Evolutionary conservation across 805 yeast species (phyloP).

Genomic region (Saccharomycodes ludwigii): DNA sequence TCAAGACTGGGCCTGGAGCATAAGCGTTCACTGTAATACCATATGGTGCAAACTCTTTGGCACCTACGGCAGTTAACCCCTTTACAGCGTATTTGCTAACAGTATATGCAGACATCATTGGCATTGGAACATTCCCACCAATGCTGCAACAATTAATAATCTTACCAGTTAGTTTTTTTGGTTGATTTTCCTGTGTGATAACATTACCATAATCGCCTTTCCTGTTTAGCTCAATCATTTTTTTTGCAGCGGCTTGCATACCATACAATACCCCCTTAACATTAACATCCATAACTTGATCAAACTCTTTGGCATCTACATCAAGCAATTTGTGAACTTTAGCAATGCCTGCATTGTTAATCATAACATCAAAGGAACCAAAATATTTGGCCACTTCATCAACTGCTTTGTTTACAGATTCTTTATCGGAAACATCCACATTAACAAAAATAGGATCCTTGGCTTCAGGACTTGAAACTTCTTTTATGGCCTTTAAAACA

Average conservation of each 20-base stretch:
- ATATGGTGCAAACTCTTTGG: constrained; percentile 25
- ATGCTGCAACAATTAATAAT: constrained; percentile 28
- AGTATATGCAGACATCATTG: constrained; percentile 22
- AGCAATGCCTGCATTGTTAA: constrained; percentile 28
- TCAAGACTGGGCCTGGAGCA: constrained; percentile 30
- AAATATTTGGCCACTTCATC: constrained; percentile 17
- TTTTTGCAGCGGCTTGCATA: constrained; percentile 23
- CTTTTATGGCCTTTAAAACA: constrained; percentile 12
- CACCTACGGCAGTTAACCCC: constrained; percentile 26
- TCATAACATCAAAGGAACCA: constrained; percentile 25
- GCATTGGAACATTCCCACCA: constrained; percentile 23
- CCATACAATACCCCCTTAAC: constrained; percentile 24
- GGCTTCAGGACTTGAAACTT: too few relatives aligned
- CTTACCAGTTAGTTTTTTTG: constrained; percentile 21
- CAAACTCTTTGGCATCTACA: constrained; percentile 18
- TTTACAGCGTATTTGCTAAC: constrained; percentile 28
- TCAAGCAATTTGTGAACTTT: constrained; percentile 18
- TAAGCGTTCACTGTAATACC: constrained; percentile 28
- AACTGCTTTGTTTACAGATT: constrained; percentile 18
- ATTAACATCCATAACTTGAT: constrained; percentile 17
- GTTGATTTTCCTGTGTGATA: constrained; percentile 1
- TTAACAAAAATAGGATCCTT: constrained; percentile 15
- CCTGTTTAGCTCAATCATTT: constrained; percentile 14
- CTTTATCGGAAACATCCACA: constrained; percentile 16
- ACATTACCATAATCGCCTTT: constrained; percentile 4